A percentile compares a stretch with the other conserved stretches of the same genome.
Conservation (phyloP, 768 basidiomycete species). For the Tricholoma sp. region DNA sequence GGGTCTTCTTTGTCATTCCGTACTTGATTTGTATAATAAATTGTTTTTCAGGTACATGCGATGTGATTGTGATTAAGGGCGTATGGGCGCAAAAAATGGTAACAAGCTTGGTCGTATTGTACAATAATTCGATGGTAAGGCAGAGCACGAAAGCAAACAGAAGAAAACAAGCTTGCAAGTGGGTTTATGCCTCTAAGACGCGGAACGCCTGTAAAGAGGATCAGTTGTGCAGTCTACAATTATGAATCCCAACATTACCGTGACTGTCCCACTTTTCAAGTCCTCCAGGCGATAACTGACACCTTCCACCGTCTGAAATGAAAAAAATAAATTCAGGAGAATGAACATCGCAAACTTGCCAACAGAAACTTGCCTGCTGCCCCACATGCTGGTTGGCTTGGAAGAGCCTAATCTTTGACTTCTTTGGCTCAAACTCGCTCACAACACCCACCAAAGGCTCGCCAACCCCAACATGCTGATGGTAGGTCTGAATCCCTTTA, state of each 20-base stretch:
- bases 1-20: slow-evolving; percentile 1
- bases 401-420: slow-evolving; percentile 77
- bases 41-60: background rate
- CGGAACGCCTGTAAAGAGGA: slow-evolving; percentile 31
- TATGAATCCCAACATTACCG: slow-evolving; percentile 41
- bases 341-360: slow-evolving; percentile 2
- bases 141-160: background rate
- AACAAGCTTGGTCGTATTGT: slow-evolving; percentile 1
- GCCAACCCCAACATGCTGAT: slow-evolving; percentile 45
- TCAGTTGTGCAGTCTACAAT: background rate
- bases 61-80: background rate
- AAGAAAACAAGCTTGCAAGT: background rate
- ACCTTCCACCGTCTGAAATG: slow-evolving; percentile 52
- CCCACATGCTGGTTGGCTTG: slow-evolving; percentile 87
- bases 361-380: slow-evolving; percentile 55
- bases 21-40: slow-evolving; percentile 11
- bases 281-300: slow-evolving; percentile 89
- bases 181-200: slow-evolving; percentile 30
- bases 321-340: background rate
- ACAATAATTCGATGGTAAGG: slow-evolving; percentile 2
- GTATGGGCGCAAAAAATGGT: background rate
- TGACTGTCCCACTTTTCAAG: slow-evolving; percentile 77
- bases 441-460: slow-evolving; percentile 71
- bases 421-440: slow-evolving; percentile 80
- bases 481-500: slow-evolving; percentile 75